These are phyloP conservation scores for Globisporangium lucens DNA, from an alignment of 352 stramenopile genomes.

Conservation along the genomic window DNA sequence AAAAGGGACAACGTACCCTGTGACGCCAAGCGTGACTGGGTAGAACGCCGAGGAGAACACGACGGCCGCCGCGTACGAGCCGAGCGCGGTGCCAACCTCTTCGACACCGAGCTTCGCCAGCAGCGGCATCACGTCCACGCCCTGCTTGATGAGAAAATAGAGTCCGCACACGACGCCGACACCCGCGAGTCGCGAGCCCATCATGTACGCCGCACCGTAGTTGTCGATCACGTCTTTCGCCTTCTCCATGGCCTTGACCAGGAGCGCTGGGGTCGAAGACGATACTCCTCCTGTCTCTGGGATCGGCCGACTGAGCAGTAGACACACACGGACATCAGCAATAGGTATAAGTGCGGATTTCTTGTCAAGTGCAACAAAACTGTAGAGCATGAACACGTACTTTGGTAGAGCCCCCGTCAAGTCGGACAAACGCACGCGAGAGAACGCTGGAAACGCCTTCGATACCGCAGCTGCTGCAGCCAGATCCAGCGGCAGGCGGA, in stretches of 20 bases:
- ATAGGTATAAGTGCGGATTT: not conserved
- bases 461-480: slow-evolving; percentile 59
- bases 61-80: slow-evolving; percentile 74
- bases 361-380: not conserved
- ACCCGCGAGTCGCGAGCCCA: slow-evolving; percentile 77
- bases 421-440: slow-evolving; percentile 66
- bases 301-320: slow-evolving; percentile 19
- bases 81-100: slow-evolving; percentile 63
- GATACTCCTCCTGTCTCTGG: slow-evolving; percentile 9
- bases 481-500: slow-evolving; percentile 78
- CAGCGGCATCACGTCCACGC: slow-evolving; percentile 78
- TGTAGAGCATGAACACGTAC: slow-evolving; percentile 24
- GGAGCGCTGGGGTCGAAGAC: slow-evolving; percentile 28
- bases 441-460: slow-evolving; percentile 71
- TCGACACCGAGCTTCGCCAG: slow-evolving; percentile 69
- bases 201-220: slow-evolving; percentile 88
- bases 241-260: slow-evolving; percentile 66
- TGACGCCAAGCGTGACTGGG: slow-evolving; percentile 70
- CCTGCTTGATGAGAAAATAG: slow-evolving; percentile 78
- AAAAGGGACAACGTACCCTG: slow-evolving; percentile 68
- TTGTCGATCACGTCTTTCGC: slow-evolving; percentile 77
- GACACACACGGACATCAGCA: not conserved
- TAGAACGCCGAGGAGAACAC: slow-evolving; percentile 80
- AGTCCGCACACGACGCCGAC: slow-evolving; percentile 70
- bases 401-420: slow-evolving; percentile 52